Evolutionary conservation across 2,329 filamentous ascomycete genomes (phyloP).

Genomic region (Chaetomium olivaceum): DNA sequence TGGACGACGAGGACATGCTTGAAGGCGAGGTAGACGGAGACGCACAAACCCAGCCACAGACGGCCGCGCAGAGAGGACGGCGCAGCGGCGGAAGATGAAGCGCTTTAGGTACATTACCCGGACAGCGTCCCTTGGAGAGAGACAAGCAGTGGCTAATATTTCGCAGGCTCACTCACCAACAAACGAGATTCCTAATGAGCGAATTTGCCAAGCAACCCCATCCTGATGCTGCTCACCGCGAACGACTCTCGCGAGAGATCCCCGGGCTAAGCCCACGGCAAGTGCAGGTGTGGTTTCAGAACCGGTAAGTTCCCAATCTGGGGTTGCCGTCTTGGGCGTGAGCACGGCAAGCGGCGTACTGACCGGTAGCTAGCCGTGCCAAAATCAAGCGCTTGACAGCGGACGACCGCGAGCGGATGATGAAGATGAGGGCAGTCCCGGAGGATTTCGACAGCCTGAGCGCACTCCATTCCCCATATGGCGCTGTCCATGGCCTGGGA

Average conservation of each 20-base stretch:
- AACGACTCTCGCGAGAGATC: slow-evolving; percentile 84
- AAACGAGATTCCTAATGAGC: slow-evolving; percentile 97
- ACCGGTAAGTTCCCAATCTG: slow-evolving; percentile 63
- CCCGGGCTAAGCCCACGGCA: slow-evolving; percentile 88
- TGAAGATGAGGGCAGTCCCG: slow-evolving; percentile 70
- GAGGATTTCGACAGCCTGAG: slow-evolving; percentile 71
- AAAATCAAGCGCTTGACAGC: slow-evolving; percentile 71
- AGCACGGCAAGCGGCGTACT: slow-evolving; percentile 15
- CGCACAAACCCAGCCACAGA: slow-evolving; percentile 48
- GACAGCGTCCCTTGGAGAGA: background rate
- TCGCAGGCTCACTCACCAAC: slow-evolving; percentile 82
- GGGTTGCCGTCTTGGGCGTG: background rate
- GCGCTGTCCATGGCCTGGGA: slow-evolving; percentile 57
- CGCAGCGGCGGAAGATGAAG: slow-evolving; percentile 69
- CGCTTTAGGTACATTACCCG: slow-evolving; percentile 64
- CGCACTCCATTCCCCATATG: slow-evolving; percentile 67
- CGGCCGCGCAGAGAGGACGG: slow-evolving; percentile 58
- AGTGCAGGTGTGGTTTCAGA: slow-evolving; percentile 98
- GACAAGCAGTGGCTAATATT: slow-evolving; percentile 39
- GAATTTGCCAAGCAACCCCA: slow-evolving; percentile 95
- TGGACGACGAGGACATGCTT: slow-evolving; percentile 60
- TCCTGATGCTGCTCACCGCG: slow-evolving; percentile 86
- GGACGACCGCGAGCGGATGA: slow-evolving; percentile 70
- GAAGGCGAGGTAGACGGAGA: slow-evolving; percentile 52
- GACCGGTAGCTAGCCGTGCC: slow-evolving; percentile 53